Base-by-base conservation (phyloP, 2,329 filamentous ascomycete species). In the Colletotrichum tropicicola region DNA sequence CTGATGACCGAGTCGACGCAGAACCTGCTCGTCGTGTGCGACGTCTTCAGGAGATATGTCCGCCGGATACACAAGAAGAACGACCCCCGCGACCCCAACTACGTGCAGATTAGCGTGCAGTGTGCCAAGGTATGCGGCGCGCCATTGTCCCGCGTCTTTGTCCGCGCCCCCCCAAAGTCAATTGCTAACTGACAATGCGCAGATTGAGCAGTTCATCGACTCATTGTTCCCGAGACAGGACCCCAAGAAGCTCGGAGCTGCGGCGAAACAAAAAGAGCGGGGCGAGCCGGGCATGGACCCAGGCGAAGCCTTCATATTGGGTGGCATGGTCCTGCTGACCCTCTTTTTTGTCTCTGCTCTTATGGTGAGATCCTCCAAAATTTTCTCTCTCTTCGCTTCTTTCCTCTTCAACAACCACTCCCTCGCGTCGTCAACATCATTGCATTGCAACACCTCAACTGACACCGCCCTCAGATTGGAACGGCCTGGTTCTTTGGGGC, bases 141-240 rank as follows among this genome's bases (percentile, higher is more conserved):
- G 3, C 28, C 12, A 54, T 12, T 19, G 35, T 44, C 21, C 55
- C 39, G n/a, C 17, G 25, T 48, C 61, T 27, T 45, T 66, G 25
- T 58, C 30, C 19, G 19, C 27, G 45, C n/a, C n/a, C 13, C n/a
- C 32, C 32, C 7, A 39, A 37, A 48, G 9, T 15, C 39, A 37
- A 25, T 30, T 37, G 47, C 72, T 75, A 65, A 69, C 63, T 25
- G 27, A 2, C 9, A n/a, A 12, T 23, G 27, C 23, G 4, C 72
- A 96, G 92, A 92, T 97, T 69, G 94, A 98, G 77, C 92, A 96
- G 83, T 97, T 97, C 76, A 97, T 98, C 75, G 95, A 98, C 79
- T 90, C 89, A 5, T 89, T 98, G 70, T 98, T 94, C 87, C 96
- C 96, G 4, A 87, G 88, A 8, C 93, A 97, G 78, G 89, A 92